Conservation (phyloP, 371 early-diverging fungal species). For the Mortierella sp. region DNA sequence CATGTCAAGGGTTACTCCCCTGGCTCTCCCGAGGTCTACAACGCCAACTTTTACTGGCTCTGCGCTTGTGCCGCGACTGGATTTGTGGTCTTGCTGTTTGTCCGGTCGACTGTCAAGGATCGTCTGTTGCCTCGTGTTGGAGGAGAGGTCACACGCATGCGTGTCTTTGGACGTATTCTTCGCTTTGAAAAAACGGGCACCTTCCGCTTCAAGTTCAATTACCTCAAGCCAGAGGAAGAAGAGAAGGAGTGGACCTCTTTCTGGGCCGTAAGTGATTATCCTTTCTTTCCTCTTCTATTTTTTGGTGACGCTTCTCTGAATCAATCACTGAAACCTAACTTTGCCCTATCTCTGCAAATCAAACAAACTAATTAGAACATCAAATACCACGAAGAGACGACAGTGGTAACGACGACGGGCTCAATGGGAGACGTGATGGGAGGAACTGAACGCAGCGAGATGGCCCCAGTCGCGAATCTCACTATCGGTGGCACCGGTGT, state of each 20-base stretch:
- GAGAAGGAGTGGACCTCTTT: conserved; percentile 56
- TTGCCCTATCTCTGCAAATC: background rate
- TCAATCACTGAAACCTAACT: background rate
- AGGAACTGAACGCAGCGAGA: conserved; percentile 28
- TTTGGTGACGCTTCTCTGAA: background rate
- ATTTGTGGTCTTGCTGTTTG: conserved; percentile 63
- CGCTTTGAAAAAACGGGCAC: conserved; percentile 50
- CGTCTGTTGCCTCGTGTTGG: conserved; percentile 67
- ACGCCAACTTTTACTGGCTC: conserved; percentile 75
- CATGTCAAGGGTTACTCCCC: conserved; percentile 55
- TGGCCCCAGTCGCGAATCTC: background rate
- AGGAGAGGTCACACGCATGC: conserved; percentile 63
- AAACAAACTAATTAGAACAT: conserved; percentile 32
- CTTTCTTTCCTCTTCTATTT: background rate
- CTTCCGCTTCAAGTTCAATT: conserved; percentile 46
- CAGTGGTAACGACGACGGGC: conserved; percentile 48
- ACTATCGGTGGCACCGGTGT: background rate
- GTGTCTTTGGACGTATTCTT: conserved; percentile 62
- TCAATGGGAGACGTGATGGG: conserved; percentile 50
- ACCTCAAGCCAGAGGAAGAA: conserved; percentile 51
- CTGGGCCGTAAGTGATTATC: conserved; percentile 44
- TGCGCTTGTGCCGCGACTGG: conserved; percentile 60
- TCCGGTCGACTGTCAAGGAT: conserved; percentile 69
- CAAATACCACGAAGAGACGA: conserved; percentile 53
- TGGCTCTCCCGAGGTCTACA: conserved; percentile 61